These are phyloP conservation scores for Xeromyces bisporus DNA, from an alignment of 495 filamentous ascomycete genomes.

Conservation along the genomic window DNA sequence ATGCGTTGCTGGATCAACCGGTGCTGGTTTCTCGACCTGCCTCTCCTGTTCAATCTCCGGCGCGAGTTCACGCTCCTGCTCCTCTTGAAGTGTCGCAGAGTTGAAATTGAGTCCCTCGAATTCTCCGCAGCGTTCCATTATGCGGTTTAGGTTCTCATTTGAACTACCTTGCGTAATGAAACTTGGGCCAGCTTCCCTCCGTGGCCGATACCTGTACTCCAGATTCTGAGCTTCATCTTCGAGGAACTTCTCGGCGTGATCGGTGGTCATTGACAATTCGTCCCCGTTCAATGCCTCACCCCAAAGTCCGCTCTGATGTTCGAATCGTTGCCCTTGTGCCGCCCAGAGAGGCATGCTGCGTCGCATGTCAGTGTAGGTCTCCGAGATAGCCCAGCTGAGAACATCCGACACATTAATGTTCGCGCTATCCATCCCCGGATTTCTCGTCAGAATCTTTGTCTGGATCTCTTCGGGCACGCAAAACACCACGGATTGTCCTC, in stretches of 20 bases:
- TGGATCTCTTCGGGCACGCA: conserved; percentile 36
- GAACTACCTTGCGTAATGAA: too few species aligned
- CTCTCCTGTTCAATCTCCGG: conserved; percentile 45
- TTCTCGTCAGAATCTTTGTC: conserved; percentile 2
- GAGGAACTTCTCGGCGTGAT: conserved; percentile 27
- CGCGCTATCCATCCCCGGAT: conserved; percentile 13
- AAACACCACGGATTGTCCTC: conserved; percentile 45
- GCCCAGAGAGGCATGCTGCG: conserved; percentile 42
- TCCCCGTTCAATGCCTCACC: too few species aligned
- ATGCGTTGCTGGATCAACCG: conserved; percentile 21
- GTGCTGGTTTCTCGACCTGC: conserved; percentile 32
- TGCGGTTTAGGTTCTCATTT: conserved; percentile 12
- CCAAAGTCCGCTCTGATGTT: conserved; percentile 12
- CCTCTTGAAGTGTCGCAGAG: conserved; percentile 39
- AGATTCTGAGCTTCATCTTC: conserved; percentile 30
- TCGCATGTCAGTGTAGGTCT: conserved; percentile 34
- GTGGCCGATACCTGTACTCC: conserved; percentile 22
- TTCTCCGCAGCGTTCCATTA: conserved; percentile 24
- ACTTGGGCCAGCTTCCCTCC: too few species aligned
- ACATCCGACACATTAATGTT: conserved; percentile 31
- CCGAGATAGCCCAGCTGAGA: conserved; percentile 39
- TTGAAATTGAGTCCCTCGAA: conserved; percentile 21
- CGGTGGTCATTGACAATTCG: conserved; percentile 3
- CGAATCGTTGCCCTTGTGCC: conserved; percentile 34
- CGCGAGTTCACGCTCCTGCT: conserved; percentile 52